Conservation (phyloP, 2,329 filamentous ascomycete species). For the Hymenoscyphus fraxineus region DNA sequence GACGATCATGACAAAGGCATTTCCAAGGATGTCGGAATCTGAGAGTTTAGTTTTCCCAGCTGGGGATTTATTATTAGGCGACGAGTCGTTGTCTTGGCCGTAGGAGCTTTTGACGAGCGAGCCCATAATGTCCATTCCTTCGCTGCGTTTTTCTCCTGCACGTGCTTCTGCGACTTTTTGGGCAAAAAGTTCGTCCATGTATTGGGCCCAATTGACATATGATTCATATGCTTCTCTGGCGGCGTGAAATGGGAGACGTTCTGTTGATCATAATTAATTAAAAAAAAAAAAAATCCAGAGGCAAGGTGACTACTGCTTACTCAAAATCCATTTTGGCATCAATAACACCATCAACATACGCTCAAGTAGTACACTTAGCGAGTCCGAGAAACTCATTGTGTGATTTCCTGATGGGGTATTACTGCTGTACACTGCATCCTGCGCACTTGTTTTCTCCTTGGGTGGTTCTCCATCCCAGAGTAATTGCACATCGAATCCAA, state of each 20-base stretch:
- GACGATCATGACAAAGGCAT: constrained; percentile 64
- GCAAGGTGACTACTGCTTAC: constrained; percentile 32
- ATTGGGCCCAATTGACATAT: constrained; percentile 54
- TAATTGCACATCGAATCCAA: constrained; percentile 65
- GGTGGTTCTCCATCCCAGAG: constrained; percentile 60
- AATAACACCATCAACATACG: constrained; percentile 51
- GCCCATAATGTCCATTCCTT: constrained; percentile 54
- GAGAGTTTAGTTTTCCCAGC: constrained; percentile 51
- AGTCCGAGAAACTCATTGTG: constrained; percentile 52
- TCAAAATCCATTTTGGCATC: constrained; percentile 47
- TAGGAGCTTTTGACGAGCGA: constrained; percentile 47
- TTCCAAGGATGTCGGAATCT: constrained; percentile 66
- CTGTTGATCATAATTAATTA: constrained; percentile 24
- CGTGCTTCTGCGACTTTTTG: constrained; percentile 46
- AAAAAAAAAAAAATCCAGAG: no score
- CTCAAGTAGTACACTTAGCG: constrained; percentile 50
- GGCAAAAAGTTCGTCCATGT: constrained; percentile 57
- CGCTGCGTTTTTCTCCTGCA: constrained; percentile 36
- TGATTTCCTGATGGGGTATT: constrained; percentile 39
- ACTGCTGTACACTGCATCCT: constrained; percentile 40
- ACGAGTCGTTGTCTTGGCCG: constrained; percentile 27
- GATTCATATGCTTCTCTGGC: constrained; percentile 45
- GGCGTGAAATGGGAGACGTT: constrained; percentile 41
- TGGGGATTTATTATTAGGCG: constrained; percentile 38
- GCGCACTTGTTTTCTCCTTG: constrained; percentile 42